Evolutionary conservation across 164 flowering plant genomes (phyloP).

Genomic region (Berberis thunbergii): DNA sequence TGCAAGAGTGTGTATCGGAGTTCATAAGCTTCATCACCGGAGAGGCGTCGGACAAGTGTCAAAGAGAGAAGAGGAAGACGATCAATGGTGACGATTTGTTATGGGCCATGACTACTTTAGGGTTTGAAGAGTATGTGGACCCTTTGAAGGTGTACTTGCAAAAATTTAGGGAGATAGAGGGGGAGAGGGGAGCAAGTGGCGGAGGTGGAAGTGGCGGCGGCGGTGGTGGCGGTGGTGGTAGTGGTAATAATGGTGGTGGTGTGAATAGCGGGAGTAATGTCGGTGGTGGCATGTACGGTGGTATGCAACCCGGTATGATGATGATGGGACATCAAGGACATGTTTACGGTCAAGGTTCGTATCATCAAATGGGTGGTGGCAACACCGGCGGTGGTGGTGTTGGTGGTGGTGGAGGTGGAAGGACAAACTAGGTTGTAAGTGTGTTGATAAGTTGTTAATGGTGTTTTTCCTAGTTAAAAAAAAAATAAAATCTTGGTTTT

Average conservation of each 20-base stretch:
- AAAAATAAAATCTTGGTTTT: too few relatives aligned
- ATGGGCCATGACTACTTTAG: constrained; percentile 62
- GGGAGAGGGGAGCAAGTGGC: constrained; percentile 24
- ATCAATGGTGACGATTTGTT: constrained; percentile 59
- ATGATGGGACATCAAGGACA: constrained; percentile 29
- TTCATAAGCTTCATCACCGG: constrained; percentile 62
- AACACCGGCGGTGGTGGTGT: too few relatives aligned
- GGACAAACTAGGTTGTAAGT: too few relatives aligned
- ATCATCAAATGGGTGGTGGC: constrained; percentile 16
- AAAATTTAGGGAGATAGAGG: constrained; percentile 43
- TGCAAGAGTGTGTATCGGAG: constrained; percentile 63
- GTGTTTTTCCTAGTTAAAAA: too few relatives aligned
- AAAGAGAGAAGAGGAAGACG: constrained; percentile 53
- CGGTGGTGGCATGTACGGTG: constrained; percentile 14
- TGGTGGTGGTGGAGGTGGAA: constrained; percentile 12
- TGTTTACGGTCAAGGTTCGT: constrained; percentile 26
- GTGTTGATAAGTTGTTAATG: too few relatives aligned
- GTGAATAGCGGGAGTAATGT: constrained; percentile 5
- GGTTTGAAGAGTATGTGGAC: constrained; percentile 55
- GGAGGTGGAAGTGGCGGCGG: constrained; percentile 17
- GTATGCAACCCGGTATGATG: constrained; percentile 17
- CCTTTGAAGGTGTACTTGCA: constrained; percentile 46
- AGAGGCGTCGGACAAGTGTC: constrained; percentile 58
- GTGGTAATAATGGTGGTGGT: constrained; percentile 15
- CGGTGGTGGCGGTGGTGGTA: not conserved